phyloP scores from a whole-genome alignment of 225 moss, liverwort and hornwort genomes.

The Climacium dendroides region DNA sequence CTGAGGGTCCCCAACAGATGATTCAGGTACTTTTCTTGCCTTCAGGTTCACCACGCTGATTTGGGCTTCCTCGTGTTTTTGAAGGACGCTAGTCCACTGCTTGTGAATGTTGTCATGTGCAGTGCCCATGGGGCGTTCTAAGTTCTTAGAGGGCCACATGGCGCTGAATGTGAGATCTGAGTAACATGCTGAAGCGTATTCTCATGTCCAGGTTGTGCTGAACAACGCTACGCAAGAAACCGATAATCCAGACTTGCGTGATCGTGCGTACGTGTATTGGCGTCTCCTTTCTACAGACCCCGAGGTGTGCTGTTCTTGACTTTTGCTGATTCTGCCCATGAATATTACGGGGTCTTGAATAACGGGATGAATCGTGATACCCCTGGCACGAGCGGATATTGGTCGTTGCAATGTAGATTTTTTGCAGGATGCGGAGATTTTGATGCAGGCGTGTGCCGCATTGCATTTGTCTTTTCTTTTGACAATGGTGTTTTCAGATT shows the following conservation, averaged over 20 bases:
- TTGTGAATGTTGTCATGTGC: not conserved
- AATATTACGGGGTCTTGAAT: not conserved
- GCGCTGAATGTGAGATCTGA: not conserved
- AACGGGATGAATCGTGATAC: not conserved
- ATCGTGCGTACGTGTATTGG: constrained; percentile 98
- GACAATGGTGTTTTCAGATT: not conserved
- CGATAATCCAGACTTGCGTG: constrained; percentile 94
- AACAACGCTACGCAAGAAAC: constrained; percentile 99
- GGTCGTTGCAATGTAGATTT: not conserved
- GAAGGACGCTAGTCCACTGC: not conserved
- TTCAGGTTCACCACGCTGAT: not conserved
- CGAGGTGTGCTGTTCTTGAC: constrained; percentile 37
- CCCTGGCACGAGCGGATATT: not conserved
- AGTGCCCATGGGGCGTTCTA: not conserved
- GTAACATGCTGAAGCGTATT: not conserved
- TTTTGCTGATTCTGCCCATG: not conserved
- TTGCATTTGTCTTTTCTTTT: not conserved
- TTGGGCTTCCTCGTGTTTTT: not conserved
- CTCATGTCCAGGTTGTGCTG: constrained; percentile 55
- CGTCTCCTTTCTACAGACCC: constrained; percentile 95
- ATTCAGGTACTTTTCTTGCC: constrained; percentile 50
- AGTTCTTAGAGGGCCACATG: not conserved
- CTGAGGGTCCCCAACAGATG: constrained; percentile 98
- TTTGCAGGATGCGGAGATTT: not conserved
- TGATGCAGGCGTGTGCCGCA: not conserved